These are phyloP conservation scores for Neonectria coccinea DNA, from an alignment of 2,329 filamentous ascomycete species.

Conservation along the genomic window DNA sequence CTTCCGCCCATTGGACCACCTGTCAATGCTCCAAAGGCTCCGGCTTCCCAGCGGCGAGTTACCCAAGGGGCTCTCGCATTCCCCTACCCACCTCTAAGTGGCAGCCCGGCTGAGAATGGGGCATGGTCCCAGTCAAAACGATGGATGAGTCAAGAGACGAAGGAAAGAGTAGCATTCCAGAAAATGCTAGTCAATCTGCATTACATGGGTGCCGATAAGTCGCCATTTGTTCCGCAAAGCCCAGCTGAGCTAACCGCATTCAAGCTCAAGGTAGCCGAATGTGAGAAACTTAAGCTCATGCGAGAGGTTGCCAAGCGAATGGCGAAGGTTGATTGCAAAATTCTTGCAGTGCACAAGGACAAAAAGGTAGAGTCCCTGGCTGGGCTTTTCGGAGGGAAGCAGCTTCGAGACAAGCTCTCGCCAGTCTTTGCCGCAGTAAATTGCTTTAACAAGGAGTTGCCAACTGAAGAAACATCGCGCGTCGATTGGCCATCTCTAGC, in stretches of 20 bases:
- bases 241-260: constrained; percentile 51
- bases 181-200: constrained; percentile 52
- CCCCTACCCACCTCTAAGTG: neutral
- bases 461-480: constrained; percentile 25
- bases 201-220: constrained; percentile 52
- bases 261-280: constrained; percentile 47
- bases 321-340: constrained; percentile 35
- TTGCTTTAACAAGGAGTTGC: constrained; percentile 49
- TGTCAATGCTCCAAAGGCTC: constrained; percentile 35
- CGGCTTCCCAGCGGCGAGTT: constrained; percentile 16
- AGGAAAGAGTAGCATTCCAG: constrained; percentile 50
- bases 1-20: neutral
- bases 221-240: constrained; percentile 53
- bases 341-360: constrained; percentile 16
- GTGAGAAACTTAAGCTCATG: constrained; percentile 41
- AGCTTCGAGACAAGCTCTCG: constrained; percentile 46
- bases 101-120: constrained; percentile 36
- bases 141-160: constrained; percentile 53
- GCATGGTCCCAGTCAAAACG: constrained; percentile 55
- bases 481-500: constrained; percentile 52
- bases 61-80: neutral
- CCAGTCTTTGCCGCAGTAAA: constrained; percentile 49
- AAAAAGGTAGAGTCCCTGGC: constrained; percentile 19
- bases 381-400: constrained; percentile 45
- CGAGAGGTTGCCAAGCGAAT: constrained; percentile 41